Base-by-base conservation (phyloP, 352 stramenopile genomes). In the Globisporangium abappressorium region DNA sequence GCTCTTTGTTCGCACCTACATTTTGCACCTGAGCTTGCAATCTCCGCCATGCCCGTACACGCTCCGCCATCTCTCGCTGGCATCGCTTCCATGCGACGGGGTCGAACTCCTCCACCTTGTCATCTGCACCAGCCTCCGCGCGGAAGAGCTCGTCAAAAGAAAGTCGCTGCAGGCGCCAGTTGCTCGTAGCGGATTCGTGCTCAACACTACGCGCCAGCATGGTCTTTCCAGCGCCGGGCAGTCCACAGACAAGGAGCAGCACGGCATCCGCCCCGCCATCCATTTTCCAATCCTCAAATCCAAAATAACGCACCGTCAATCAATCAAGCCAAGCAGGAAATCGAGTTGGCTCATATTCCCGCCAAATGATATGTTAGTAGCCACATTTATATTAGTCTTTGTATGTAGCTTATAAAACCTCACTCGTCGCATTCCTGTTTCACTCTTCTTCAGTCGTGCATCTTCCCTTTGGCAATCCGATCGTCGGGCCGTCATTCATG, bases 161-260 rank as follows among this genome's bases (percentile, higher is more conserved):
- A 46, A 93, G 65, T 2, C 69, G 47, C 54, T 88, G 71, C 33
- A 82, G 26, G 65, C 22, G 30, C 58, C 49, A 57, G 47, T 20
- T 15, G 4, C 2, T n/a, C 33, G 57, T 2, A 15, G 49, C 36
- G 9, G 22, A 9, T 5, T 36, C 3, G n/a, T 8, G n/a, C 6
- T 61, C 55, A 15, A 28, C 26, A 1, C 14, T 18, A 1, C 55
- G 64, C n/a, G 61, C 79, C 8, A 93, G 72, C 47, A 77, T 89
- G 57, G 83, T 89, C 73, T 93, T 93, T 15, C 85, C 82, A 22
- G 85, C 82, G 18, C 79, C 85, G 14, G 85, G 85, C 33, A 93
- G 73, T 2, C 85, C 85, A 62, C 81, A 90, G 8, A 92, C 64
- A 15, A 91, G 65, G 55, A 92, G 65, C 55, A 93, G 68, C 68